Evolutionary conservation across 2,329 filamentous ascomycete genomes (phyloP).

Genomic region (Aspergillus sclerotialis): DNA sequence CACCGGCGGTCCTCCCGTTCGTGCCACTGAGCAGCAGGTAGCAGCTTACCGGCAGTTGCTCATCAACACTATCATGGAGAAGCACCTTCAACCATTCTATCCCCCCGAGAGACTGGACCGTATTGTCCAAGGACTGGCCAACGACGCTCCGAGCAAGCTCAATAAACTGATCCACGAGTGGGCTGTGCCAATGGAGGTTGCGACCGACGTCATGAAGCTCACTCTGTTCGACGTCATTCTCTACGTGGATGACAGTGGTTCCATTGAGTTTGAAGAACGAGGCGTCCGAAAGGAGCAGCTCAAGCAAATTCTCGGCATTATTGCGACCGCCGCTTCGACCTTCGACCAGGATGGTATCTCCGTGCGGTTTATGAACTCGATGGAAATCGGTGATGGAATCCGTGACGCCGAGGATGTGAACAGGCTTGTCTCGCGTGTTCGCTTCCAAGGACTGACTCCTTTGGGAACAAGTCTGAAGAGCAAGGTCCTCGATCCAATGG

Average conservation of each 20-base stretch:
- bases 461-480: constrained; percentile 57
- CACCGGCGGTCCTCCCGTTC: constrained; percentile 20
- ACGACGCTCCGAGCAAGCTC: constrained; percentile 38
- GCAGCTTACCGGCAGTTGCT: constrained; percentile 52
- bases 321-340: constrained; percentile 59
- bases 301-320: constrained; percentile 56
- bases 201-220: constrained; percentile 57
- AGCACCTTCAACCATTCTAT: constrained; percentile 52
- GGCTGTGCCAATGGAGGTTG: constrained; percentile 53
- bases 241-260: constrained; percentile 63
- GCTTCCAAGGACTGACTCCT: constrained; percentile 60
- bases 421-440: constrained; percentile 50
- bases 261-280: constrained; percentile 62
- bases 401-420: constrained; percentile 52
- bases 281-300: constrained; percentile 62
- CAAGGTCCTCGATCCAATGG: constrained; percentile 58
- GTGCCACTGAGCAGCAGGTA: constrained; percentile 44
- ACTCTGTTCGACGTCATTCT: constrained; percentile 56
- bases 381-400: constrained; percentile 48
- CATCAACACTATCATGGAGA: constrained; percentile 52
- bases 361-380: constrained; percentile 64
- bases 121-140: constrained; percentile 25
- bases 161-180: constrained; percentile 51
- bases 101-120: constrained; percentile 43
- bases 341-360: constrained; percentile 64